Evolutionary conservation across 1,284 basidiomycete species (phyloP), one percentile per base, ranked within the genome.

Genomic region (Retiboletus flavoniger): DNA sequence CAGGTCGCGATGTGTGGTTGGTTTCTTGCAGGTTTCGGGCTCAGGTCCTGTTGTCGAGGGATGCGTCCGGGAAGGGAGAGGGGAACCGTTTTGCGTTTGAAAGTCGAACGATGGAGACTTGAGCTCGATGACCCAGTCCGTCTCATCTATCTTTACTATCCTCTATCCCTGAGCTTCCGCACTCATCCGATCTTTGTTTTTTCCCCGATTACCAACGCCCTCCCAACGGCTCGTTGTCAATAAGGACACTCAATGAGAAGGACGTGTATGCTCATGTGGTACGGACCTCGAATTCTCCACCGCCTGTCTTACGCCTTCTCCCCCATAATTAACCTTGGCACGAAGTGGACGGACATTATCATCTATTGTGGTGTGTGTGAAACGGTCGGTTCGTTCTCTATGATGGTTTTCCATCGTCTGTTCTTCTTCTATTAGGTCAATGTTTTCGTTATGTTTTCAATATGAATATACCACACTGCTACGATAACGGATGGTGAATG

Each of bases 1-100:
- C 63, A 64, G 54, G 55, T 68, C 51, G 63, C 65, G 55, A 64
- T 68, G 62, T 64, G 63, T 64, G 54, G 63, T 31, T 54, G 39
- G 65, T 64, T 64, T 64, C 67, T 64, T 64, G 51, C 54, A 64
- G 63, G 59, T 67, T 61, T 67, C 61, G 44, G 63, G 44, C 45
- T 61, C 53, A 26, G 60, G 62, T 62, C 47, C n/a, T 60, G 54
- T 55, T 44, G 49, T 56, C 48, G 60, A 51, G 54, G 34, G 53
- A 45, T 44, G 55, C 43, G n/a, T 46, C 41, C 50, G 46, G 48
- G 45, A 50, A 29, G 44, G 36, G 35, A 14, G 28, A 5, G 29
- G 14, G 28, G 28, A 19, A 17, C 19, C 3, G 36, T n/a, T 2
- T 28, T 16, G 36, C 14, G 40, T 51, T 19, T 43, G 45, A n/a